Conservation (phyloP, 1,284 basidiomycete species). For the Fomitopsis palustris region DNA sequence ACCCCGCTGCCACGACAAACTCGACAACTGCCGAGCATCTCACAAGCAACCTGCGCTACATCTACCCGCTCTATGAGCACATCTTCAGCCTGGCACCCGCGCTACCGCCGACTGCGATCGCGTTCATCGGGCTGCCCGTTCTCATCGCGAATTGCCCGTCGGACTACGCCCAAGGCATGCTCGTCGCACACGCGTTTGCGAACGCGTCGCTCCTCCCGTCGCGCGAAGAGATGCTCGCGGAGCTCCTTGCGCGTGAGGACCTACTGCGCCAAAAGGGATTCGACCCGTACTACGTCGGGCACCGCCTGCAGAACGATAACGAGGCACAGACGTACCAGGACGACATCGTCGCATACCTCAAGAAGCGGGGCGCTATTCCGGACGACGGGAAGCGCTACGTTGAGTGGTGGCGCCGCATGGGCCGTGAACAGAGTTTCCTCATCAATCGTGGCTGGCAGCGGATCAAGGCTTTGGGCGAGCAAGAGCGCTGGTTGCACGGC, state of each 20-base stretch:
- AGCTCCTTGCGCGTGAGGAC: constrained; percentile 41
- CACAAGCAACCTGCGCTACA: constrained; percentile 47
- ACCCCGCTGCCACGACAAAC: constrained; percentile 17
- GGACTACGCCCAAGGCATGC: constrained; percentile 47
- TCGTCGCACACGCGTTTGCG: constrained; percentile 41
- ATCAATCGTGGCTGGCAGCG: constrained; percentile 44
- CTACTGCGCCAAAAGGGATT: constrained; percentile 34
- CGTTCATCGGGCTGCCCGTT: constrained; percentile 49
- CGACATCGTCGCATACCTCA: constrained; percentile 40
- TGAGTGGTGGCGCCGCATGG: constrained; percentile 44
- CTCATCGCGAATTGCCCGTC: constrained; percentile 46
- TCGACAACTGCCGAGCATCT: constrained; percentile 29
- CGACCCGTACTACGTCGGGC: constrained; percentile 49
- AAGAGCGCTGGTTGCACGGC: constrained; percentile 34
- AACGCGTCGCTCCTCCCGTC: constrained; percentile 38
- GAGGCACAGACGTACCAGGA: constrained; percentile 48
- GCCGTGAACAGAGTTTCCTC: constrained; percentile 26
- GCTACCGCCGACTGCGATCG: constrained; percentile 46
- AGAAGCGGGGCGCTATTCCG: constrained; percentile 36
- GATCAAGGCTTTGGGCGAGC: constrained; percentile 36
- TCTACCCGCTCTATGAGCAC: constrained; percentile 52
- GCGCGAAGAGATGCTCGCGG: constrained; percentile 36
- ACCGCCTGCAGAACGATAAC: constrained; percentile 35
- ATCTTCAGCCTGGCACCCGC: constrained; percentile 46
- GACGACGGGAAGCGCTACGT: constrained; percentile 42